Base-by-base conservation (phyloP, 441 rosid genomes). In the Iberis amara region DNA sequence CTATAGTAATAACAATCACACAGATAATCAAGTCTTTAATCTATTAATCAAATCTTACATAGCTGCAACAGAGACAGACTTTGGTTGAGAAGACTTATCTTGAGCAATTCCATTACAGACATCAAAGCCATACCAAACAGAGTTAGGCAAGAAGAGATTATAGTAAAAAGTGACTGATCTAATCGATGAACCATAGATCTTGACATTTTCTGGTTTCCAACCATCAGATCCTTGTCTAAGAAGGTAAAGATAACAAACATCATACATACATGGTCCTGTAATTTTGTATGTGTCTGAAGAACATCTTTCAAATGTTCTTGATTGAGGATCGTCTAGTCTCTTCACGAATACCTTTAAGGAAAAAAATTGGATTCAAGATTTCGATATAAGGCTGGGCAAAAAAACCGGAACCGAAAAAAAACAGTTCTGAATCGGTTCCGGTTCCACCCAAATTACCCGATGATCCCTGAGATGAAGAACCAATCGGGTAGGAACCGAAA, bases 131-230 rank as follows among this genome's bases (percentile, higher is more conserved):
- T 52, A 76, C 85, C 85, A 74, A 13, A 76, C 69, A 1, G 61
- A 66, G 52, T 69, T 68, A 3, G 81, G 81, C 44, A 76, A 64
- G 62, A 54, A 62, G 27, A 60, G 53, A 37, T 72, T 65, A 23
- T 49, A 72, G 39, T 76, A 39, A 55, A 74, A 74, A 8, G 65
- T 69, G 59, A 66, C 76, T 1, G 78, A 68, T 59, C 47, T 72
- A 30, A 59, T 67, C 47, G 66, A 55, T 45, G 61, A 38, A 21
- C 71, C 72, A 55, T 63, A 55, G 70, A 76, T 58, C 65, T 70
- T 72, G 39, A 72, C 76, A 8, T 58, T 72, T 61, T 72, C 74
- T 3, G 81, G 85, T 60, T 65, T 74, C 85, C 81, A 76, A 28
- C 79, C 76, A 62, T 79, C 81, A 5, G 60, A 70, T 62, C 79